Conservation (phyloP, 2,329 filamentous ascomycete genomes). For the Didymella pomorum region DNA sequence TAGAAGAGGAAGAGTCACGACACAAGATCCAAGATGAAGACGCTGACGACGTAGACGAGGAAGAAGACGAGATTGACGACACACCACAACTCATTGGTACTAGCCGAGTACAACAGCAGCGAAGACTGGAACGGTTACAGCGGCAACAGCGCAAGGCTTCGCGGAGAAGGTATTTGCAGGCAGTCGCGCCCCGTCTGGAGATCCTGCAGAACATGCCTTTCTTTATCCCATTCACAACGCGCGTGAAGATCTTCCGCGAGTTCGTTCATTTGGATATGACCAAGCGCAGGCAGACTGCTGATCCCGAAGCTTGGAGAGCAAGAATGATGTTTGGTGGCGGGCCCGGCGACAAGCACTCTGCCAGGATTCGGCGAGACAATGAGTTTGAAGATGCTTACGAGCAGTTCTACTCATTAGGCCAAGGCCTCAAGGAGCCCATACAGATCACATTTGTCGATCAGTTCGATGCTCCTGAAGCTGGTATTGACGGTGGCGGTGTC, state of each 20-base stretch:
- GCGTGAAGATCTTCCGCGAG: slow-evolving; percentile 91
- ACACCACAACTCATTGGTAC: slow-evolving; percentile 60
- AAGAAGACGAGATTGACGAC: slow-evolving; percentile 52
- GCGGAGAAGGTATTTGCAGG: slow-evolving; percentile 75
- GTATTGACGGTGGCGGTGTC: slow-evolving; percentile 95
- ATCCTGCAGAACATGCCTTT: slow-evolving; percentile 97
- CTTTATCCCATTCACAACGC: slow-evolving; percentile 88
- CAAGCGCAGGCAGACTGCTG: slow-evolving; percentile 73
- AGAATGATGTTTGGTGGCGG: slow-evolving; percentile 53
- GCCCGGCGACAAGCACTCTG: slow-evolving; percentile 66
- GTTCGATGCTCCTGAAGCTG: slow-evolving; percentile 85
- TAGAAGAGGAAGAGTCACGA: slow-evolving; percentile 81
- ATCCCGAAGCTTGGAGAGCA: slow-evolving; percentile 78
- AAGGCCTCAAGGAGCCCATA: slow-evolving; percentile 90
- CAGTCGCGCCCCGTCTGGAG: slow-evolving; percentile 85
- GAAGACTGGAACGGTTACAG: slow-evolving; percentile 68
- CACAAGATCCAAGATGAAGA: slow-evolving; percentile 72
- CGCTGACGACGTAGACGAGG: slow-evolving; percentile 61
- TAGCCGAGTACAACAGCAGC: slow-evolving; percentile 68
- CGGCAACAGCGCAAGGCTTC: slow-evolving; percentile 71
- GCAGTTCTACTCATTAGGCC: slow-evolving; percentile 81
- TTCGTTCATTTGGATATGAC: slow-evolving; percentile 87
- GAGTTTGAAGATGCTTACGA: slow-evolving; percentile 87
- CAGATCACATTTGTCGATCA: slow-evolving; percentile 96
- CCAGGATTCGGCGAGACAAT: slow-evolving; percentile 77